Evolutionary conservation across 768 basidiomycete genomes (phyloP), one percentile per base, ranked within the genome.

Genomic region (Galerina marginata): DNA sequence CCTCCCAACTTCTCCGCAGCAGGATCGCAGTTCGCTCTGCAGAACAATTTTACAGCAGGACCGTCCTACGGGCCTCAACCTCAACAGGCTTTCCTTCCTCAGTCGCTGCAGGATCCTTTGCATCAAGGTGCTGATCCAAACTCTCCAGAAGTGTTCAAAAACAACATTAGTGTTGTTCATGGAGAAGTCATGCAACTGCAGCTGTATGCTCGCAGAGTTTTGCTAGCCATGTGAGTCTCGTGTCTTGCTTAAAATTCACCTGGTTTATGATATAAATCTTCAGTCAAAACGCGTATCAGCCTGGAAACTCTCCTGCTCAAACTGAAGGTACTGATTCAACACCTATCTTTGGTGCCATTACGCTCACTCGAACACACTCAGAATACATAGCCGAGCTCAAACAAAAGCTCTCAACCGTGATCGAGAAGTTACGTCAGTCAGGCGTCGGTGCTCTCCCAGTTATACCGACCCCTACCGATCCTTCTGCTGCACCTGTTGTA

Each of bases 361-460:
- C 37, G 20, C 29, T 33, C 23, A 20, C 12, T 20, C 20, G 20
- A 20, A 20, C 4, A 61, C 10, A 2, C 15, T 1, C 62, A 86
- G 87, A 78, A 25, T 77, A 86, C 61, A 70, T 88, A 51, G 69
- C 69, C 0, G 71, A 80, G 0, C 79, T 90, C n/a, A 83, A 83
- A 54, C 82, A 86, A 63, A 75, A 79, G 14, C 62, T 88, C 1
- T 73, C 78, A 11, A 54, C 73, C 1, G 75, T 88, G 10, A 72
- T 77, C 4, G 81, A 87, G 9, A 61, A 81, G 36, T 73, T 90
- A 61, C 79, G 82, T 2, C 78, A 83, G 53, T 81, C 83, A 0
- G 89, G 89, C n/a, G 81, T 90, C 15, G 90, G 89, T 2, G 88
- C 86, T 1, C 79, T 88, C 48, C 88, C 89, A 1, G 63, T 87